Percentiles rank a stretch among this genome's conserved stretches.
These are phyloP conservation scores for Oryza punctata DNA, from an alignment of 176 grass and related monocot genomes.

Conservation along the genomic window DNA sequence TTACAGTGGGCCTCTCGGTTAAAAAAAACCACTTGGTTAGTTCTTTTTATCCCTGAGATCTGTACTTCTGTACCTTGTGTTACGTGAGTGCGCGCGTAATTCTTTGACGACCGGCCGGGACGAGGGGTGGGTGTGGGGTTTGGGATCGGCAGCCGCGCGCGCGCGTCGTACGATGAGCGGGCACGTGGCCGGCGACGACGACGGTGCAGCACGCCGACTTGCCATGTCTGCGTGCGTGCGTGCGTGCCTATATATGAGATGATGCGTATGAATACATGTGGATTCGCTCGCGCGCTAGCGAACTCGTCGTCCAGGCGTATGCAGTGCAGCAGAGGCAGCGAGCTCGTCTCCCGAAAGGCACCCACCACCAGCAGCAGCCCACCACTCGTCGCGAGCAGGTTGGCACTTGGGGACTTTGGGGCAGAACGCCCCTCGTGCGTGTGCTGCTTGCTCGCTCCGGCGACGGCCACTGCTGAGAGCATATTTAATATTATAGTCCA, in stretches of 20 bases:
- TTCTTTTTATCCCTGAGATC: background rate
- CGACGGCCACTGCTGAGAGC: no score
- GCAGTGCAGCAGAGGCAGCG: conserved; percentile 30
- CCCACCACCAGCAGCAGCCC: conserved; percentile 30
- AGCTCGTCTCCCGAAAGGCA: conserved; percentile 50
- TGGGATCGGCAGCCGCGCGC: background rate
- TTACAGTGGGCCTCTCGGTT: background rate
- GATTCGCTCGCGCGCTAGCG: background rate
- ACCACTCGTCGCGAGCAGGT: conserved; percentile 22
- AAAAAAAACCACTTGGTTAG: background rate
- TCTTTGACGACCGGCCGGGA: background rate
- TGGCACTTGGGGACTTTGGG: conserved; percentile 19
- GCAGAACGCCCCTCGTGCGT: background rate
- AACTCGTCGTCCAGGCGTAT: background rate
- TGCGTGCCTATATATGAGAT: background rate
- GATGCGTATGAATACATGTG: background rate
- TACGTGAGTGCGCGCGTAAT: background rate
- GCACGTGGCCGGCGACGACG: background rate
- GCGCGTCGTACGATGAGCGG: background rate
- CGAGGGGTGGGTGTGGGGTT: background rate
- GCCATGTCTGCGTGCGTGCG: background rate
- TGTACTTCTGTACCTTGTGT: background rate
- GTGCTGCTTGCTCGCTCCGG: no score
- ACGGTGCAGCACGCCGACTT: conserved; percentile 16
- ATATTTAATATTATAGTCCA: no score